Conservation (phyloP, 2,329 filamentous ascomycete species). For the Lachnellula occidentalis region DNA sequence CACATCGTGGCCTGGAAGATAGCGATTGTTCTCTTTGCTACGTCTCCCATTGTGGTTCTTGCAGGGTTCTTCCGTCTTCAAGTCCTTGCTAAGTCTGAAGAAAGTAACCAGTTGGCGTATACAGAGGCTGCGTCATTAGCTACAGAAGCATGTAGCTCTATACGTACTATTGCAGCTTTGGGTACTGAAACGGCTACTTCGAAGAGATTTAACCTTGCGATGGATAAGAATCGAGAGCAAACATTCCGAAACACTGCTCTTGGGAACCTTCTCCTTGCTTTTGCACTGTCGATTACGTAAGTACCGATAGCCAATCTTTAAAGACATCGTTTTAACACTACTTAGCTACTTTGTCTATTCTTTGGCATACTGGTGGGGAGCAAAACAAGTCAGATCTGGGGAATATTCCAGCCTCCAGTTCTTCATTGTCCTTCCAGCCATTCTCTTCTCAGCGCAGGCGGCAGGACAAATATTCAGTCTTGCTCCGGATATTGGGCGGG, state of each 20-base stretch:
- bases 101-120: slow-evolving; percentile 59
- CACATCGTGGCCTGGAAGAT: slow-evolving; percentile 73
- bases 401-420: slow-evolving; percentile 62
- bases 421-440: slow-evolving; percentile 65
- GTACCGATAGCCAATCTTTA: background rate
- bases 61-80: slow-evolving; percentile 65
- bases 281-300: slow-evolving; percentile 38
- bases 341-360: slow-evolving; percentile 65
- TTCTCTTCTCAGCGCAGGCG: slow-evolving; percentile 67
- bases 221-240: slow-evolving; percentile 47
- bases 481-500: slow-evolving; percentile 67
- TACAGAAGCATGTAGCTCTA: slow-evolving; percentile 63
- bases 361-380: slow-evolving; percentile 76
- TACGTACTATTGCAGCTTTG: slow-evolving; percentile 54
- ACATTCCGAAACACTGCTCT: slow-evolving; percentile 44
- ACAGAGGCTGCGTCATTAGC: slow-evolving; percentile 58
- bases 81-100: slow-evolving; percentile 56
- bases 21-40: slow-evolving; percentile 63
- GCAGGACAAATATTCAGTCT: slow-evolving; percentile 72
- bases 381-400: slow-evolving; percentile 62
- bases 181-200: slow-evolving; percentile 49
- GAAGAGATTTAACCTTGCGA: slow-evolving; percentile 46
- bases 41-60: slow-evolving; percentile 63
- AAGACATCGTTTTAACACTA: slow-evolving; percentile 35
- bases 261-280: slow-evolving; percentile 55